A percentile compares a stretch with the other conserved stretches of the same genome.
Evolutionary conservation across 2,329 filamentous ascomycete genomes (phyloP).

Genomic region (Sarocladiaceae sp.): DNA sequence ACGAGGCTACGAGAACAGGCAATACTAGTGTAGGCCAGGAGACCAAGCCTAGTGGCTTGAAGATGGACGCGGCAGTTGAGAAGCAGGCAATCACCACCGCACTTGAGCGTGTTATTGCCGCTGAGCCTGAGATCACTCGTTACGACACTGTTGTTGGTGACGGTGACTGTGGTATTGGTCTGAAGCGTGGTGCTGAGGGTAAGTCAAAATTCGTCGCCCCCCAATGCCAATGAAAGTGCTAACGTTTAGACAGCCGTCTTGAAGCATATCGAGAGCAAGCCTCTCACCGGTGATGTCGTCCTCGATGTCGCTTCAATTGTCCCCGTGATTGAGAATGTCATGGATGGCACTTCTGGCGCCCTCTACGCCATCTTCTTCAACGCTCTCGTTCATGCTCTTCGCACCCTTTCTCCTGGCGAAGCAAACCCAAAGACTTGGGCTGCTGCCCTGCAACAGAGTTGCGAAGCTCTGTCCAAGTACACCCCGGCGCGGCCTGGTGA

Average conservation of each 20-base stretch:
- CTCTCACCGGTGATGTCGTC: conserved; percentile 45
- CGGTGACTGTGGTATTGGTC: conserved; percentile 80
- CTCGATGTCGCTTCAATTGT: conserved; percentile 47
- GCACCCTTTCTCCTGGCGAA: conserved; percentile 31
- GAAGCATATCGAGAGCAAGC: conserved; percentile 37
- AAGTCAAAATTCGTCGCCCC: conserved; percentile 17
- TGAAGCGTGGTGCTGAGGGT: conserved; percentile 81
- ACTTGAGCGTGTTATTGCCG: conserved; percentile 55
- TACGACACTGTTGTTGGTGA: conserved; percentile 83
- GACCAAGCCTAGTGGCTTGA: conserved; percentile 41
- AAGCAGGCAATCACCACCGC: conserved; percentile 48
- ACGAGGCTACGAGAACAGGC: conserved; percentile 39
- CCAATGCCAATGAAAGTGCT: conserved; percentile 11
- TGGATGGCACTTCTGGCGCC: conserved; percentile 58
- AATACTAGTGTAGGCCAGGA: conserved; percentile 23
- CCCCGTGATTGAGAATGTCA: conserved; percentile 47
- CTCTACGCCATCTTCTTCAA: conserved; percentile 82
- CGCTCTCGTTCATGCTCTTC: conserved; percentile 62
- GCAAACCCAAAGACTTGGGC: conserved; percentile 43
- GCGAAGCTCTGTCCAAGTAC: conserved; percentile 68
- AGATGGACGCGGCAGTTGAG: conserved; percentile 44
- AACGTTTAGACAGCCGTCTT: conserved; percentile 38
- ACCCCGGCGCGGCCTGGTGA: conserved; percentile 88
- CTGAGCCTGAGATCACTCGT: conserved; percentile 64
- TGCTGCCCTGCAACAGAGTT: conserved; percentile 63